Conservation (phyloP, 2,329 filamentous ascomycete genomes). For the Nemania sp. region DNA sequence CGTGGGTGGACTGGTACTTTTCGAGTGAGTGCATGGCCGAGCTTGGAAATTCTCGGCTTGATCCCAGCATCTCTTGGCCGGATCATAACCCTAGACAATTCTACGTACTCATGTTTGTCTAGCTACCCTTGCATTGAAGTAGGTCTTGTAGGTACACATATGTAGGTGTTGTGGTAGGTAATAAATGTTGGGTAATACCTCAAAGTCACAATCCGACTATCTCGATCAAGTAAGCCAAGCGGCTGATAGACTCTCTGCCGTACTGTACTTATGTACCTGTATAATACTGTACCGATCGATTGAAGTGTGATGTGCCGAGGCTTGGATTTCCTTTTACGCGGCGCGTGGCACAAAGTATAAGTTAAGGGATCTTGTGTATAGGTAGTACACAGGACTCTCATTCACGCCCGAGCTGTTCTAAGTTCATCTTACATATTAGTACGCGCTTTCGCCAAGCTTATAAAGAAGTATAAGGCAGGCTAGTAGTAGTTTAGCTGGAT, state of each 20-base stretch:
- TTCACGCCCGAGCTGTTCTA: slow-evolving; percentile 6
- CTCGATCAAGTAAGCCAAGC: slow-evolving; percentile 8
- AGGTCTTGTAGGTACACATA: too few species aligned
- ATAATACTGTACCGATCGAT: too few species aligned
- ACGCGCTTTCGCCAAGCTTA: slow-evolving; percentile 15
- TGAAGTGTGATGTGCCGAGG: too few species aligned
- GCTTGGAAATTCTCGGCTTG: slow-evolving; percentile 8
- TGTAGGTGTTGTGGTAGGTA: too few species aligned
- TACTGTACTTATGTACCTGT: too few species aligned
- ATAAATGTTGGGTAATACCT: too few species aligned
- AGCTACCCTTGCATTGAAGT: too few species aligned
- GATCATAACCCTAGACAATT: background rate
- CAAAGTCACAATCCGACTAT: too few species aligned
- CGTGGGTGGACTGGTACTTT: background rate
- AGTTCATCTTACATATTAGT: background rate
- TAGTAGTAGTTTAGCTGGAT: background rate
- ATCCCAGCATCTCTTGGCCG: slow-evolving; percentile 14
- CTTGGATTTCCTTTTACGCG: too few species aligned
- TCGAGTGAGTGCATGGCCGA: background rate
- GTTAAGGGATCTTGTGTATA: slow-evolving; percentile 2
- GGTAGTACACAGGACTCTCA: slow-evolving; percentile 7
- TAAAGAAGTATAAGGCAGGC: background rate
- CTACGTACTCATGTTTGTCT: too few species aligned
- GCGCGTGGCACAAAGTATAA: too few species aligned
- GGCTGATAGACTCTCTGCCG: too few species aligned